Base-by-base conservation (phyloP, 495 filamentous ascomycete genomes). In the Staphylotrichum longicolle region DNA sequence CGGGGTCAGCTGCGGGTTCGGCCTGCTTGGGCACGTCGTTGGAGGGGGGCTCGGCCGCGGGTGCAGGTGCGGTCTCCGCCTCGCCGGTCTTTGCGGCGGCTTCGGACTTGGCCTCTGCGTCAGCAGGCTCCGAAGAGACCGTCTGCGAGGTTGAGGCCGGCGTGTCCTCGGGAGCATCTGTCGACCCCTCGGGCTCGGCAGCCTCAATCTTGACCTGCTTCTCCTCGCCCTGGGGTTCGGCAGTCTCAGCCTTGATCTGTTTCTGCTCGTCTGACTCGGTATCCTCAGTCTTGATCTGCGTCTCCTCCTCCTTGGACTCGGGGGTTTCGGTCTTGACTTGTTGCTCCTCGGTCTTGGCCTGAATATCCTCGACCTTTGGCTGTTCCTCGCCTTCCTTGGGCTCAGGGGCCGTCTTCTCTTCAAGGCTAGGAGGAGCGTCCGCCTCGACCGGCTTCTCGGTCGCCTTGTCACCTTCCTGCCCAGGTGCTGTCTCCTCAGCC, bases 131-230 rank as follows among this genome's bases (percentile, higher is more conserved):
- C 41, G 58, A 49, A 1, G 35, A 33, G 49, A 52, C 58, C 12
- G n/a, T 54, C 20, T 34, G 41, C 14, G 65, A 57, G 14, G 54
- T 30, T 2, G 62, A 61, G 14, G 64, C 44, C 33, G 64, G 60
- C 39, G 66, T 68, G 32, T 69, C 46, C 33, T 65, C 63, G 30
- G 64, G 59, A 33, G 52, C 46, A 52, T 44, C 44, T 2, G 66
- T 60, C 7, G 63, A 63, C 5, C 50, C 34, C 9, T 40, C 63
- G 35, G 50, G 34, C 7, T 63, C 58, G 5, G 63, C 3, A 12
- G 50, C 52, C 61, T 65, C 42, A 12, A n/a, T 5, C 34, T 47
- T 47, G 41, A 55, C 15, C 20, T 27, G 20, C 20, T 27, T 27
- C 20, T 27, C 20, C 20, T 27, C 20, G 20, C 20, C 20, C 20